Evolutionary conservation across 768 basidiomycete species (phyloP).

Genomic region (Dioszegia crocea): DNA sequence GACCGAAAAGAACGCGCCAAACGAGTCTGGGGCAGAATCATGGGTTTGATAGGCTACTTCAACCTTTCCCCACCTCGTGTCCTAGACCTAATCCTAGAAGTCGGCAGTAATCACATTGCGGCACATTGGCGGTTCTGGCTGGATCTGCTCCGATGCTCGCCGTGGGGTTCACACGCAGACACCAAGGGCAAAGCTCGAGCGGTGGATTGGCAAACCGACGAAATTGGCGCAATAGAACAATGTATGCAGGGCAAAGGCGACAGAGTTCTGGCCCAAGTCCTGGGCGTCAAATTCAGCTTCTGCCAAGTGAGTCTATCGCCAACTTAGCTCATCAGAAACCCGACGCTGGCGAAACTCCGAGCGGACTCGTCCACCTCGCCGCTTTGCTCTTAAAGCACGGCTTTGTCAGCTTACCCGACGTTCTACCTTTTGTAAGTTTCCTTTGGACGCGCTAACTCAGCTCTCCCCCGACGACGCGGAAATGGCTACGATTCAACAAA

Average conservation of each 20-base stretch:
- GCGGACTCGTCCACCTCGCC: constrained; percentile 71
- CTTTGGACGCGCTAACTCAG: constrained; percentile 49
- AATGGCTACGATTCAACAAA: constrained; percentile 65
- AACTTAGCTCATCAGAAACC: constrained; percentile 25
- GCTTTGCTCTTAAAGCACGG: constrained; percentile 87
- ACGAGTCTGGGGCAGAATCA: constrained; percentile 39
- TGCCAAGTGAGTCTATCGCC: constrained; percentile 64
- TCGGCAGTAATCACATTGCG: constrained; percentile 73
- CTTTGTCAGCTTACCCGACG: constrained; percentile 76
- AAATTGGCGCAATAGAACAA: constrained; percentile 32
- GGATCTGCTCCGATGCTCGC: constrained; percentile 75
- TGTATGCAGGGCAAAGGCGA: constrained; percentile 47
- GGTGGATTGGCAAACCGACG: constrained; percentile 30
- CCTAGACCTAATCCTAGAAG: constrained; percentile 87
- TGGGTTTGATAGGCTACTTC: constrained; percentile 68
- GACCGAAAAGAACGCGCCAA: constrained; percentile 25
- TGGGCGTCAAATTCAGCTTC: constrained; percentile 94
- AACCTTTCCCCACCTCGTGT: constrained; percentile 93
- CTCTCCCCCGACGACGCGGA: constrained; percentile 70
- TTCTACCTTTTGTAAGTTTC: constrained; percentile 76
- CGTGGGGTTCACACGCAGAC: constrained; percentile 58
- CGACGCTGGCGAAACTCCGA: constrained; percentile 65
- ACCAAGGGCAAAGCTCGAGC: constrained; percentile 38
- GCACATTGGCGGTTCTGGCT: constrained; percentile 87
- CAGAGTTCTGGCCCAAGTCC: constrained; percentile 62